These are phyloP conservation scores for Rhododendron williamsianum DNA, from an alignment of 148 eudicot genomes.

Conservation along the genomic window DNA sequence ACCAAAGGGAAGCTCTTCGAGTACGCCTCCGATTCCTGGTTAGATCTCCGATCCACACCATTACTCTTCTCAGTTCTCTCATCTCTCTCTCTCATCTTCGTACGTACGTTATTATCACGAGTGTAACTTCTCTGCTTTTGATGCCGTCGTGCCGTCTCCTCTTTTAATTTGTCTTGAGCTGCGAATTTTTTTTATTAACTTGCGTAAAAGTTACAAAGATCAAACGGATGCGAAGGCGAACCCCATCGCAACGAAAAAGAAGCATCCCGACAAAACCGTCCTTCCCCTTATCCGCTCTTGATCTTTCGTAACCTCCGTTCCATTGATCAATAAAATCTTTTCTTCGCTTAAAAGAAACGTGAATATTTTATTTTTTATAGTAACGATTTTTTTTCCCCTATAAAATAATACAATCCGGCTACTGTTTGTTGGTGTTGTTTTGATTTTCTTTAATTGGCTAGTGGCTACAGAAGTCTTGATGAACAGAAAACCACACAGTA, in stretches of 20 bases:
- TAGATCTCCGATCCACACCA: not conserved
- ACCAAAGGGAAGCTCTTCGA: conserved; percentile 24
- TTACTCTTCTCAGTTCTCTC: too few species aligned
- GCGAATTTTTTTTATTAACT: too few species aligned
- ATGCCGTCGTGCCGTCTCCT: not conserved
- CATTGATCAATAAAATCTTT: too few species aligned
- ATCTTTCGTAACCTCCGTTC: too few species aligned
- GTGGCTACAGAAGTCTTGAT: not conserved
- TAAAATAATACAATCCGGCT: not conserved
- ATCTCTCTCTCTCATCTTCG: not conserved
- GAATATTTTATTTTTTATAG: not conserved
- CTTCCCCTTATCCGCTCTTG: too few species aligned
- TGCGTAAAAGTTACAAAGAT: not conserved
- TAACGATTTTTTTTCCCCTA: not conserved
- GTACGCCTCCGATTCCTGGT: conserved; percentile 20
- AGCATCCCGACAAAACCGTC: too few species aligned
- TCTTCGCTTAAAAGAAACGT: too few species aligned
- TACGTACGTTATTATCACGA: too few species aligned
- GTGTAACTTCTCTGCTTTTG: not conserved
- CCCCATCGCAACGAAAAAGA: not conserved
- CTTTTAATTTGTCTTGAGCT: too few species aligned
- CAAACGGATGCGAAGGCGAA: not conserved
- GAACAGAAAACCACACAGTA: not conserved
- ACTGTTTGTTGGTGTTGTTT: not conserved
- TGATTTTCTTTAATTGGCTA: not conserved